Evolutionary conservation across 495 filamentous ascomycete genomes (phyloP).

Genomic region (Haplographium delicatum): DNA sequence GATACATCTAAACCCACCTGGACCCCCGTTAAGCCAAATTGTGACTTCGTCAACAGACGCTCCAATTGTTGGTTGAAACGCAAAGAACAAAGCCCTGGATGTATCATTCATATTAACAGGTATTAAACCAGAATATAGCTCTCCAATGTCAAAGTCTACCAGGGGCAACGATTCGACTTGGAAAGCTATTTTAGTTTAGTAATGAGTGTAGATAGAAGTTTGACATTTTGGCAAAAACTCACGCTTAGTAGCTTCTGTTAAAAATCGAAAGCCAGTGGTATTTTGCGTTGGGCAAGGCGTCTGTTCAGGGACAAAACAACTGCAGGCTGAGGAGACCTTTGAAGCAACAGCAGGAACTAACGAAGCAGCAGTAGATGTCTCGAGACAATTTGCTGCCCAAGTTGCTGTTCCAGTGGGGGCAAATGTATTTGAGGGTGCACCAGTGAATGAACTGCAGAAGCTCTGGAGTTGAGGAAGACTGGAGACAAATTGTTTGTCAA

Average conservation of each 20-base stretch:
- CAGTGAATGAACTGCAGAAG: slow-evolving; percentile 5
- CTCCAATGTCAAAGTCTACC: slow-evolving; percentile 61
- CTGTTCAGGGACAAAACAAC: slow-evolving; percentile 5
- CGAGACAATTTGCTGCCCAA: slow-evolving; percentile 5
- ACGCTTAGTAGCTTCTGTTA: slow-evolving; percentile 5
- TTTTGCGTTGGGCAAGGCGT: neutral
- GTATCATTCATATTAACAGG: slow-evolving; percentile 46
- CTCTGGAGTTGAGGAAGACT: neutral
- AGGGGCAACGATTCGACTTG: slow-evolving; percentile 57
- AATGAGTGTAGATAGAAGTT: neutral
- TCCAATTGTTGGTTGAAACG: slow-evolving; percentile 53
- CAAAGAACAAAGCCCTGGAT: slow-evolving; percentile 50
- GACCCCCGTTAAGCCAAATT: slow-evolving; percentile 29
- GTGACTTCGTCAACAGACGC: slow-evolving; percentile 47
- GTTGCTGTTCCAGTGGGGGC: neutral
- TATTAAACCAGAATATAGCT: slow-evolving; percentile 58
- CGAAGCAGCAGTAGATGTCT: neutral
- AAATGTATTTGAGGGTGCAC: neutral
- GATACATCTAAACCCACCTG: slow-evolving; percentile 17
- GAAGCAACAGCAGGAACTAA: neutral
- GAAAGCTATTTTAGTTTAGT: slow-evolving; percentile 3
- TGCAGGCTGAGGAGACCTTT: slow-evolving; percentile 1
- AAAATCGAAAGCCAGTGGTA: neutral
- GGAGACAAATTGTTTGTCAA: neutral
- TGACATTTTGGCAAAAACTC: no score